Percentiles rank a stretch among this genome's conserved stretches.
Evolutionary conservation across 257 asterid species (phyloP).

Genomic region (Solanum chilense): DNA sequence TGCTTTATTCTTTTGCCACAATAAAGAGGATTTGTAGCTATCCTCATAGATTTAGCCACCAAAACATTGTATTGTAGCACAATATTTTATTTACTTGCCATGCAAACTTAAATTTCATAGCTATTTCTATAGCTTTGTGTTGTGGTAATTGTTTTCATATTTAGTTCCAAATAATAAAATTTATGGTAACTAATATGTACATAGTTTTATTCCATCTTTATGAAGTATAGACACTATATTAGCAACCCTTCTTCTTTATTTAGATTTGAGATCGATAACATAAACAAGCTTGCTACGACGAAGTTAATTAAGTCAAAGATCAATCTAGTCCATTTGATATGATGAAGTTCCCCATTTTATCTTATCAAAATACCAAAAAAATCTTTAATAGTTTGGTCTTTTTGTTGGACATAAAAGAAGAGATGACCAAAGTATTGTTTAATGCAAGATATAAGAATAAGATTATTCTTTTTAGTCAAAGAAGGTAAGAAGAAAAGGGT

Average conservation of each 20-base stretch:
- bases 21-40: no score
- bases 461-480: slow-evolving; percentile 12
- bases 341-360: neutral
- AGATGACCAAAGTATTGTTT: neutral
- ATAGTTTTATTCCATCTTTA: neutral
- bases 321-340: neutral
- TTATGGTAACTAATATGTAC: no score
- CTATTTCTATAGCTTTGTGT: no score
- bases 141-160: no score
- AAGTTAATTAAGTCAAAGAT: neutral
- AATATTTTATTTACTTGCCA: no score
- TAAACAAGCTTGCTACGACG: neutral
- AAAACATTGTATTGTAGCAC: no score
- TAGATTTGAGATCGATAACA: no score
- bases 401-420: neutral
- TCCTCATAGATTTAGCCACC: no score
- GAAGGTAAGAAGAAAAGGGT: slow-evolving; percentile 17
- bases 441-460: neutral
- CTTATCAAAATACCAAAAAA: neutral
- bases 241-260: neutral
- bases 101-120: no score
- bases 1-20: no score
- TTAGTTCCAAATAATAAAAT: no score
- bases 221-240: neutral
- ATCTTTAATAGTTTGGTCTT: neutral